Conservation (phyloP, 345 rosid genomes). For the Salix purpurea region DNA sequence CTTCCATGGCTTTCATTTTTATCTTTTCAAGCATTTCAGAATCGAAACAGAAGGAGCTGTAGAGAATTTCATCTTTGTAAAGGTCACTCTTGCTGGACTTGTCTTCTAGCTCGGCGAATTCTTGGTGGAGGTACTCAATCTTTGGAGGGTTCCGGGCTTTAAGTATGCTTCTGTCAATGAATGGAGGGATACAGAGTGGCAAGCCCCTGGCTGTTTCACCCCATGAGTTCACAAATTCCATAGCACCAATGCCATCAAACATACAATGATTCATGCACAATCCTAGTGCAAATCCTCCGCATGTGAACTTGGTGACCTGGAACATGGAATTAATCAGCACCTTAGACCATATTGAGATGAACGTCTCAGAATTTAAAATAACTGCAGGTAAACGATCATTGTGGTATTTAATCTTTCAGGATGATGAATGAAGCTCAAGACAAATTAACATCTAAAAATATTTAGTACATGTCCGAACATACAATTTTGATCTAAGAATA, state of each 20-base stretch:
- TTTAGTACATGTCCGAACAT: not conserved
- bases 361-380: not conserved
- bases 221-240: slow-evolving; percentile 38
- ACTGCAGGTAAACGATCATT: not conserved
- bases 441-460: not conserved
- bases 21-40: slow-evolving; percentile 61
- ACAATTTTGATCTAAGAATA: not conserved
- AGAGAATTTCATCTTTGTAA: slow-evolving; percentile 48
- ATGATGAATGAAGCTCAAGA: not conserved
- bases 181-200: slow-evolving; percentile 19
- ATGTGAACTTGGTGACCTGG: slow-evolving; percentile 36
- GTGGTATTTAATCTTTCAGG: not conserved
- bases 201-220: slow-evolving; percentile 28
- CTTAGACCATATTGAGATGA: not conserved
- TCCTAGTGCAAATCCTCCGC: slow-evolving; percentile 36
- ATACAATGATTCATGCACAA: slow-evolving; percentile 26
- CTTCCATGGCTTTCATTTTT: slow-evolving; percentile 50
- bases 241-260: slow-evolving; percentile 30
- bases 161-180: slow-evolving; percentile 22
- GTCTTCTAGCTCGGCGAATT: slow-evolving; percentile 29
- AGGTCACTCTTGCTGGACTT: slow-evolving; percentile 30
- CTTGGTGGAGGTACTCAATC: slow-evolving; percentile 19
- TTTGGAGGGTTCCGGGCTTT: slow-evolving; percentile 27
- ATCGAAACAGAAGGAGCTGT: slow-evolving; percentile 69
- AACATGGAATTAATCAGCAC: not conserved